phyloP scores from a whole-genome alignment of 306 rosid species.

The Potentilla sterilis region DNA sequence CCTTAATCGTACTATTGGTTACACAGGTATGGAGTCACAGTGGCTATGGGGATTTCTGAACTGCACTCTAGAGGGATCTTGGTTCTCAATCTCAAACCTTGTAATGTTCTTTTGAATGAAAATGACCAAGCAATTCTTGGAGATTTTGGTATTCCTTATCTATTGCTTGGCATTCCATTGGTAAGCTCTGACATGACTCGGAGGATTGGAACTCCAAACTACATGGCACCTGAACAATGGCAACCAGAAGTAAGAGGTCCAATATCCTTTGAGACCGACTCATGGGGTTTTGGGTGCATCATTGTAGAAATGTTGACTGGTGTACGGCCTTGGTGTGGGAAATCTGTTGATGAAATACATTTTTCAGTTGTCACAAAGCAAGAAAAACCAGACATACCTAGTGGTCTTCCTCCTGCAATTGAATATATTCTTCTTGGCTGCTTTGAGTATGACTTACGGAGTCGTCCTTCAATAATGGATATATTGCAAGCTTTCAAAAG shows the following conservation, averaged over 20 bases:
- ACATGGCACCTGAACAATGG: slow-evolving; percentile 99
- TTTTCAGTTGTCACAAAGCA: slow-evolving; percentile 61
- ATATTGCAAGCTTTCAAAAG: slow-evolving; percentile 64
- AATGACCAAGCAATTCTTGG: slow-evolving; percentile 78
- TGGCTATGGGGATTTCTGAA: slow-evolving; percentile 67
- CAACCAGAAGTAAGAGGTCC: slow-evolving; percentile 89
- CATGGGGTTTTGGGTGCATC: slow-evolving; percentile 92
- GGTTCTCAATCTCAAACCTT: slow-evolving; percentile 81
- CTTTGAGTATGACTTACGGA: slow-evolving; percentile 91
- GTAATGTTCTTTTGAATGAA: slow-evolving; percentile 59
- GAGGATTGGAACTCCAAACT: slow-evolving; percentile 87
- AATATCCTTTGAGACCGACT: slow-evolving; percentile 79
- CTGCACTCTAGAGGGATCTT: slow-evolving; percentile 67
- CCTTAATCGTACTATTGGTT: slow-evolving; percentile 33
- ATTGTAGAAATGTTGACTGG: slow-evolving; percentile 92
- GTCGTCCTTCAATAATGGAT: slow-evolving; percentile 72
- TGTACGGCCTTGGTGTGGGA: slow-evolving; percentile 76
- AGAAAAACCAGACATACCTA: slow-evolving; percentile 73
- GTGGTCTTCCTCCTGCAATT: slow-evolving; percentile 78
- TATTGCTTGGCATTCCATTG: slow-evolving; percentile 61
- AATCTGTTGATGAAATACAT: slow-evolving; percentile 57
- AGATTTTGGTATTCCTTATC: slow-evolving; percentile 79
- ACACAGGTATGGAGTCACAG: slow-evolving; percentile 80
- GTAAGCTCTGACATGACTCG: slow-evolving; percentile 50
- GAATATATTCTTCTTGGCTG: slow-evolving; percentile 74